Base-by-base conservation (phyloP, 2,329 filamentous ascomycete species). In the Colletotrichum destructivum region DNA sequence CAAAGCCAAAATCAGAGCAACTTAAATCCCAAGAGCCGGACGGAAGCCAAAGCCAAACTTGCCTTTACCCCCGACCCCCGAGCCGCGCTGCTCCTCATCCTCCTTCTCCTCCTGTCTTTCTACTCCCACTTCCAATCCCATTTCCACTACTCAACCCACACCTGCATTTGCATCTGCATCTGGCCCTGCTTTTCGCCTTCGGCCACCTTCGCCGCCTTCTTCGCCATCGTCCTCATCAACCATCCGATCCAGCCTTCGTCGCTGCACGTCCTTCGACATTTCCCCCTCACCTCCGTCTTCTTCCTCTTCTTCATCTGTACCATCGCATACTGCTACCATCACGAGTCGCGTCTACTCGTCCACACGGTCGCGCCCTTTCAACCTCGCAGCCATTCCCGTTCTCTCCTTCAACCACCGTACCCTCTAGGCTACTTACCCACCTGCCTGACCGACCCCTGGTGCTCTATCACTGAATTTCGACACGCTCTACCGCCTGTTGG, bases 351-450 rank as follows among this genome's bases (percentile, higher is more conserved):
- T 38, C 21, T 57, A 42, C 55, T 57, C 55, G 35, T 23, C 55
- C 35, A 42, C 38, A 35, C 38, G 9, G 35, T 62, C 60, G 60
- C 60, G 46, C 60, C 46, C 16, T 38, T 51, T 42, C 40, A 51
- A 57, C 38, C 62, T 38, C 44, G 26, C 47, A 63, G 16, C 40
- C 63, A 15, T 52, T 60, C 60, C 35, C 69, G 31, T 60, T 16
- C 6, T 56, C 26, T 52, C 65, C 57, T 40, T 61, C 72, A 71
- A 67, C 75, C 62, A 49, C 60, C 8, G 13, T 31, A 23, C 74
- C 55, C 56, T 60, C 49, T 65, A 62, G 57, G 31, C 40, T 52
- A 26, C 49, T 23, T 31, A 38, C 35, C 35, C 35, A 38, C 35
- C 35, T 38, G 2, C 35, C 35, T 38, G 35, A 38, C 35, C 35